Evolutionary conservation across 352 stramenopile species (phyloP).

Genomic region (Phytophthora multivora): DNA sequence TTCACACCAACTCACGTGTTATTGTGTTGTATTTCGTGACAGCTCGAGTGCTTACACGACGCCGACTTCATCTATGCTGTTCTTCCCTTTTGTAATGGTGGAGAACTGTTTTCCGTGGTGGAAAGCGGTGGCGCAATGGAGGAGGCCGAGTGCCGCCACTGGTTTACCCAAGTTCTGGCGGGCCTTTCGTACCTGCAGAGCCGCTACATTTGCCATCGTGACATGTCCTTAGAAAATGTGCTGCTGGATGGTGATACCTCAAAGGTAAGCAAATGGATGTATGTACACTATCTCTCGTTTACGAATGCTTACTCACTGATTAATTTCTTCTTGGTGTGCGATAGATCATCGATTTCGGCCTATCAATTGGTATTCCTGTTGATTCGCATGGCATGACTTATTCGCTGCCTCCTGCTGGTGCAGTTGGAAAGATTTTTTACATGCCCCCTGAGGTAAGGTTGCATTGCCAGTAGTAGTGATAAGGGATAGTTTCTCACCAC

Average conservation of each 20-base stretch:
- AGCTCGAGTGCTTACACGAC: constrained; percentile 87
- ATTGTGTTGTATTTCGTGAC: neutral
- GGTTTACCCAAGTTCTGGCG: constrained; percentile 83
- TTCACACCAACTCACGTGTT: neutral
- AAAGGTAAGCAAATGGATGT: constrained; percentile 53
- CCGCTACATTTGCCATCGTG: constrained; percentile 85
- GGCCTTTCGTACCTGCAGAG: constrained; percentile 84
- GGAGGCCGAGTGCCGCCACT: constrained; percentile 76
- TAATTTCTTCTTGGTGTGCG: neutral
- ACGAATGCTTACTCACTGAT: neutral
- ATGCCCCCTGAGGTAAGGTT: constrained; percentile 81
- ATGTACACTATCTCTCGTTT: neutral
- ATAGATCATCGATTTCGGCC: constrained; percentile 88
- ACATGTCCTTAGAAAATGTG: constrained; percentile 90
- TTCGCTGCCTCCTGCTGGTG: constrained; percentile 74
- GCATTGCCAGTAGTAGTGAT: neutral
- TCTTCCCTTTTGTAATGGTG: constrained; percentile 85
- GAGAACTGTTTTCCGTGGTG: constrained; percentile 84
- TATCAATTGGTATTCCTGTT: constrained; percentile 85
- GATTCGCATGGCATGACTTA: constrained; percentile 88
- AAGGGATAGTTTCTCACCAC: neutral
- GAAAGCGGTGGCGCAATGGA: constrained; percentile 83
- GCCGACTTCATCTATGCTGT: constrained; percentile 87
- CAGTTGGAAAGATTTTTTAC: constrained; percentile 91
- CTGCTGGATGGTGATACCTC: constrained; percentile 82